Base-by-base conservation (phyloP, 768 basidiomycete species). In the Russula virescens region DNA sequence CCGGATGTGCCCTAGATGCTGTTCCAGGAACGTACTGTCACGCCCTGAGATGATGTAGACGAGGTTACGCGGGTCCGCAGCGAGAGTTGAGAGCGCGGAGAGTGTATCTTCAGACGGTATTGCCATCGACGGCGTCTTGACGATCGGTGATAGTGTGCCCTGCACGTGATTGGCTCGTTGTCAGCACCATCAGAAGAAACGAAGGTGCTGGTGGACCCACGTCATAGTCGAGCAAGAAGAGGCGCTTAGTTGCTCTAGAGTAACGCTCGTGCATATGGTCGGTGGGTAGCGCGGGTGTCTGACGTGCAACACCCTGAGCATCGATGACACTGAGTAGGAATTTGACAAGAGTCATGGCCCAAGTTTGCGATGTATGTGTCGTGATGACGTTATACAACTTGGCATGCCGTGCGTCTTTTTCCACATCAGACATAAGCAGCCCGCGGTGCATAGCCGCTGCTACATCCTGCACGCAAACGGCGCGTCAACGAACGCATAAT, bases 1-100 rank as follows among this genome's bases (percentile, higher is more conserved):
- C 67, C 76, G 75, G 61, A 99, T 78, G 73, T 93, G 88, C 1
- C 95, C 96, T 23, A 98, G 81, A 70, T 98, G 94, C 69, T 88
- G 82, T 71, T 94, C 91, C 18, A 99, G 79, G 82, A 99, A 99
- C 55, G 77, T 89, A 55, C 88, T 87, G 72, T 98, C 96, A 31
- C 96, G 91, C 1, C 96, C 96, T 0, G 94, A 97, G 73, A 99
- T 97, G 74, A 99, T 94, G 77, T 94, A 98, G 58, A 98, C 94
- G 47, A 97, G 68, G 74, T 99, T 99, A 70, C 79, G 80, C 25
- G 95, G 91, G 73, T 98, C 95, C 18, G 78, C 75, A 1, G 88
- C 76, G 40, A 99, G 82, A 61, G 78, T 78, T 57, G 81, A 74
- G 61, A 99, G 86, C 0, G 91, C 90, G 55, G 80, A 77, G 47